Evolutionary conservation across 176 grass and related monocot species (phyloP).

Genomic region (Oryza punctata): DNA sequence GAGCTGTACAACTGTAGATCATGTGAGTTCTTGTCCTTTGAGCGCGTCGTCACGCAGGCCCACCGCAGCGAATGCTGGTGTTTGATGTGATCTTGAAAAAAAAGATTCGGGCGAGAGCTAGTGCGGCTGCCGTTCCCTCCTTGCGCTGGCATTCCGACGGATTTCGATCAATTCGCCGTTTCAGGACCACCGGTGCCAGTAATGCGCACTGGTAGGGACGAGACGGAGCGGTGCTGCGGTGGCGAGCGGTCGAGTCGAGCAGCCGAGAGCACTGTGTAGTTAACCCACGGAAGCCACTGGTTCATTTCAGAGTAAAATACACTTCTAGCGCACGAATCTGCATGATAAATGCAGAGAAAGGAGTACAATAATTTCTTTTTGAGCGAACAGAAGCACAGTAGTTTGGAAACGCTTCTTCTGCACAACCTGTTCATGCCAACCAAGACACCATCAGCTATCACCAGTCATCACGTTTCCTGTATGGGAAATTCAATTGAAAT

Average conservation of each 20-base stretch:
- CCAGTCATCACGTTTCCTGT: too few relatives aligned
- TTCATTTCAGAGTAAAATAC: too few relatives aligned
- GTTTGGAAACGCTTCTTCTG: too few relatives aligned
- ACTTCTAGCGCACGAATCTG: too few relatives aligned
- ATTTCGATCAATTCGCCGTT: slow-evolving; percentile 1
- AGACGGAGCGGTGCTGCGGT: background rate
- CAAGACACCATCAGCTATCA: too few relatives aligned
- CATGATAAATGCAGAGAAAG: too few relatives aligned
- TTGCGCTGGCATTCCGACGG: slow-evolving; percentile 19
- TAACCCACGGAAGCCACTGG: too few relatives aligned
- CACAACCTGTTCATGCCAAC: too few relatives aligned
- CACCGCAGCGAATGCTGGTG: background rate
- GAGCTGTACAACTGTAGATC: slow-evolving; percentile 12
- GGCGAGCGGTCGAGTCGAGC: background rate
- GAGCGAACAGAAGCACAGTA: too few relatives aligned
- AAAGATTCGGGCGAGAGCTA: background rate
- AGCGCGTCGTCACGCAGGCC: background rate
- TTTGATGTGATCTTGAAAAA: background rate
- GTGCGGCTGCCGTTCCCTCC: background rate
- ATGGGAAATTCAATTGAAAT: too few relatives aligned
- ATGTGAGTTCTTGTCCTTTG: slow-evolving; percentile 16
- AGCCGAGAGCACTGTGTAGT: background rate
- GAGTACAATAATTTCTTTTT: too few relatives aligned
- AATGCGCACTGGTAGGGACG: background rate
- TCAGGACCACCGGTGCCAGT: background rate